Evolutionary conservation across 2,329 filamentous ascomycete genomes (phyloP), one percentile per base, ranked within the genome.

Genomic region (Fusarium secorum): DNA sequence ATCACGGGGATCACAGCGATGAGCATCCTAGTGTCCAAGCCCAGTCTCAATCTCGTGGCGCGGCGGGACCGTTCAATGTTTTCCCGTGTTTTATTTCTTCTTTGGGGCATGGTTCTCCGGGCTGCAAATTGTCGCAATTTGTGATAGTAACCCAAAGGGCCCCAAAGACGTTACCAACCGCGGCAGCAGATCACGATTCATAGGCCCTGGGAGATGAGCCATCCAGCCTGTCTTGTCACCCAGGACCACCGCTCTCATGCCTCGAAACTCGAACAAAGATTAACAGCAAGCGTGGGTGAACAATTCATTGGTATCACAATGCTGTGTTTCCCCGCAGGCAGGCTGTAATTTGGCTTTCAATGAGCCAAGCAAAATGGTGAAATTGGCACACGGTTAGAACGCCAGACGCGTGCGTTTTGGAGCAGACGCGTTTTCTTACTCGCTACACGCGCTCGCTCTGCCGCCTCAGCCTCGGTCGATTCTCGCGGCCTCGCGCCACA

Each of bases 71-170:
- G 42, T 64, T 62, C 48, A 52, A 53, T 51, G 51, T 69, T 62
- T 66, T 62, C 48, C 61, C 30, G 42, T 60, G 68, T 69, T 72
- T 60, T 55, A 45, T 54, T 46, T 44, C 39, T 41, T 59, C 66
- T 66, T 72, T 72, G 41, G 55, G 65, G 65, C 52, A 59, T 70
- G 57, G 55, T 46, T 66, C 59, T 68, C 64, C 56, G 55, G 42
- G 32, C 35, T 62, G 44, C 38, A 72, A 72, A 70, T 72, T 72
- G 62, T 70, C 54, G 64, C 39, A 72, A 72, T 72, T 70, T 72
- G 57, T 52, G 48, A 52, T 11, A 26, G 32, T 26, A 51, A 35
- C 46, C 46, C 28, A 32, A 32, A 48, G 26, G 30, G 7, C 30
- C 46, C 46, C 17, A 35, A 52, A 38, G 45, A 61, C 51, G 42